These are phyloP conservation scores for Penicillium herquei DNA, from an alignment of 495 filamentous ascomycete genomes.

Conservation along the genomic window DNA sequence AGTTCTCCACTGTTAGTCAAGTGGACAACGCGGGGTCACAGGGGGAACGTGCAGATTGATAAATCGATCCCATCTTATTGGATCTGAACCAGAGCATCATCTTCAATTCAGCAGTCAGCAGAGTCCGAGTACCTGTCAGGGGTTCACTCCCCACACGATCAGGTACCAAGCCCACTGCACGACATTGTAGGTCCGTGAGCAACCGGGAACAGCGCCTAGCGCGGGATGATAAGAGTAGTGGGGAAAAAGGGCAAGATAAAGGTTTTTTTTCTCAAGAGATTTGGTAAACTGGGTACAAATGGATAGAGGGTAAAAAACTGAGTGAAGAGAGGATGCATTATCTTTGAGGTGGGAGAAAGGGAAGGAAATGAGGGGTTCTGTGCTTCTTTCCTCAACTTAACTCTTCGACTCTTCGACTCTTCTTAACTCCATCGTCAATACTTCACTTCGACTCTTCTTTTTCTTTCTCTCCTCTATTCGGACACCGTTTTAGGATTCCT, in stretches of 20 bases:
- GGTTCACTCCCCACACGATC: constrained; percentile 3
- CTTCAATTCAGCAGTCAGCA: too few relatives aligned
- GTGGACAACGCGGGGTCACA: constrained; percentile 5
- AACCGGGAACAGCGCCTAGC: constrained; percentile 2
- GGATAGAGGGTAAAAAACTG: not conserved
- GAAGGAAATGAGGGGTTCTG: constrained; percentile 1
- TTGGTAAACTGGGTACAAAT: constrained; percentile 10
- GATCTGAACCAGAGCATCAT: not conserved
- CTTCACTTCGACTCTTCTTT: not conserved
- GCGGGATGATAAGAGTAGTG: constrained; percentile 12
- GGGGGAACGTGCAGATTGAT: constrained; percentile 2
- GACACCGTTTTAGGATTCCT: not conserved
- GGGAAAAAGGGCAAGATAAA: constrained; percentile 8
- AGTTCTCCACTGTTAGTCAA: constrained; percentile 12
- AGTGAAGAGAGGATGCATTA: not conserved
- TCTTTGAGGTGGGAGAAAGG: not conserved
- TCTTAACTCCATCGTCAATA: not conserved
- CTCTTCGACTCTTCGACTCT: not conserved
- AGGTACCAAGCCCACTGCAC: constrained; percentile 13
- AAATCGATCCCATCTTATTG: constrained; percentile 6
- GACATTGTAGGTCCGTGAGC: constrained; percentile 9
- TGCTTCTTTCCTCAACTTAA: not conserved
- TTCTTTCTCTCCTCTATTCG: not conserved
- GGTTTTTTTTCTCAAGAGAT: constrained; percentile 17
- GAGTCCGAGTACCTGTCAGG: too few relatives aligned